These are phyloP conservation scores for Cladosporium sp. DNA, from an alignment of 2,329 filamentous ascomycete species.

Conservation along the genomic window DNA sequence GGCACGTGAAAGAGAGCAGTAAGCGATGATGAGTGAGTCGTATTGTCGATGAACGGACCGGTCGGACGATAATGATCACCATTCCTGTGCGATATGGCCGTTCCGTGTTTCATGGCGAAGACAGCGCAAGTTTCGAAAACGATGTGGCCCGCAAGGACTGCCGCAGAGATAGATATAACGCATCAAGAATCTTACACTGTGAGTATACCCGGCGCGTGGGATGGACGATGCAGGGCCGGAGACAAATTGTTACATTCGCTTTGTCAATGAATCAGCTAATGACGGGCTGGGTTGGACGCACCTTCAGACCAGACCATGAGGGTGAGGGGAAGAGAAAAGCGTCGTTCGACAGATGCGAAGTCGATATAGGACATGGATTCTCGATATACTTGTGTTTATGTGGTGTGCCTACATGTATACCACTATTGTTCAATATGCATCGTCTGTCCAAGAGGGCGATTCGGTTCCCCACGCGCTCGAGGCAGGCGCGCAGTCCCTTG, in stretches of 20 bases:
- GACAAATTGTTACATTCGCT: background rate
- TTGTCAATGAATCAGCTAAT: slow-evolving; percentile 5
- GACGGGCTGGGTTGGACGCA: background rate
- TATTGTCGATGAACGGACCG: background rate
- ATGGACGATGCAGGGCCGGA: background rate
- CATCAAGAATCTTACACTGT: background rate
- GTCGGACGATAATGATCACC: background rate
- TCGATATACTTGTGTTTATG: background rate
- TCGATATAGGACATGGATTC: background rate
- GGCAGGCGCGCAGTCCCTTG: background rate
- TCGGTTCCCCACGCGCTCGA: background rate
- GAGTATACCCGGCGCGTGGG: background rate
- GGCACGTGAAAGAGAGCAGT: background rate
- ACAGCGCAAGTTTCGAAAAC: background rate
- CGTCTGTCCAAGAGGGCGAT: background rate
- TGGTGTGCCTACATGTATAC: background rate
- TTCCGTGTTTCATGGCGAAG: background rate
- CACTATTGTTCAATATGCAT: background rate
- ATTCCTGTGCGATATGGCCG: background rate
- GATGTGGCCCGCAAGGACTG: background rate
- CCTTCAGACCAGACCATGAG: background rate
- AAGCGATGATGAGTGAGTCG: background rate
- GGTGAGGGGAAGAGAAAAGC: background rate
- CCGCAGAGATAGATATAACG: background rate
- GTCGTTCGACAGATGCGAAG: background rate